A percentile compares a stretch with the other conserved stretches of the same genome.
Evolutionary conservation across 371 early-diverging fungal genomes (phyloP).

Genomic region (Mortierella sp.): DNA sequence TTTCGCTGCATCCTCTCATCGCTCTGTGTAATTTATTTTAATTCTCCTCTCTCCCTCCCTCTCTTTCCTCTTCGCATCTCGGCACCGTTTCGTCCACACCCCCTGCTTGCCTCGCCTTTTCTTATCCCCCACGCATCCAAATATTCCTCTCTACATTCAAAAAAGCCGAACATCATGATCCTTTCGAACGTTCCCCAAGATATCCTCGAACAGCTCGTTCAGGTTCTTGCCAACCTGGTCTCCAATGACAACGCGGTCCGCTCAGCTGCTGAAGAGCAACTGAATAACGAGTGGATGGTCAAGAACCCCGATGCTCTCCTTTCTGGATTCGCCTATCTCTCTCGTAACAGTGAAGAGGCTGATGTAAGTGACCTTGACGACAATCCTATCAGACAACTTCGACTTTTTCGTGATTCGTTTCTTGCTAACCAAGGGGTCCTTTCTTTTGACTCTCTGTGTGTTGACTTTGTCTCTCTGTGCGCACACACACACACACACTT

Average conservation of each 20-base stretch:
- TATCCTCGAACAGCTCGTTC: slow-evolving; percentile 66
- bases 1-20: slow-evolving; percentile 6
- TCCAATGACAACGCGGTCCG: slow-evolving; percentile 72
- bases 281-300: slow-evolving; percentile 78
- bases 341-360: slow-evolving; percentile 60
- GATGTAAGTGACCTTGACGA: too few species aligned
- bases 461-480: too few species aligned
- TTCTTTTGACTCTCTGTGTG: too few species aligned
- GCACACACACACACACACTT: too few species aligned
- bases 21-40: slow-evolving; percentile 4
- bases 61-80: slow-evolving; percentile 10
- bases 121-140: too few species aligned
- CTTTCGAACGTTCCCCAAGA: slow-evolving; percentile 63
- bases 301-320: slow-evolving; percentile 75
- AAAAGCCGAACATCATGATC: slow-evolving; percentile 13
- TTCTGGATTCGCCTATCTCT: slow-evolving; percentile 73
- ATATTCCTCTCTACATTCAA: neutral
- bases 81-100: neutral
- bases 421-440: neutral
- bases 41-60: slow-evolving; percentile 23
- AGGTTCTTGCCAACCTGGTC: slow-evolving; percentile 66
- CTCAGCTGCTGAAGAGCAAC: slow-evolving; percentile 75
- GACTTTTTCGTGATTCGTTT: neutral
- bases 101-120: neutral
- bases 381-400: too few species aligned